Percentiles rank a stretch among this genome's conserved stretches.
Conservation (phyloP, 2,329 filamentous ascomycete genomes). For the Aspergillus aculeatus region DNA sequence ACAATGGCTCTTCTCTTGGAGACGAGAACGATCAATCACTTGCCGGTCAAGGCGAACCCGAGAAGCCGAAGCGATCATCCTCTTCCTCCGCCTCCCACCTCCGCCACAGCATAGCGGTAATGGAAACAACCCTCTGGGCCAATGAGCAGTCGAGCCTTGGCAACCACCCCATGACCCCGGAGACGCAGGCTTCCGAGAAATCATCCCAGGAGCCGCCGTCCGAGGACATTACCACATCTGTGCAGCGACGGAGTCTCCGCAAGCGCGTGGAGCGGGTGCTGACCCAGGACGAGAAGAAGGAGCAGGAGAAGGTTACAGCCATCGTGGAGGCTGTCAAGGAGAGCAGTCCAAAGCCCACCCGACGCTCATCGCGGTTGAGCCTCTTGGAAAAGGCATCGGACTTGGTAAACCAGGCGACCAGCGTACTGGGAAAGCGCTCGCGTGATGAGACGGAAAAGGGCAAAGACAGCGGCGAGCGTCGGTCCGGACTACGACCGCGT, state of each 20-base stretch:
- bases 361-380: constrained; percentile 46
- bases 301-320: constrained; percentile 23
- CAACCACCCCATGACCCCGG: constrained; percentile 29
- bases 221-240: constrained; percentile 24
- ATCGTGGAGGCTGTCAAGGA: constrained; percentile 17
- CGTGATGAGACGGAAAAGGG: constrained; percentile 55
- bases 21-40: constrained; percentile 28
- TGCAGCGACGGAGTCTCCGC: constrained; percentile 32
- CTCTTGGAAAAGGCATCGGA: constrained; percentile 46
- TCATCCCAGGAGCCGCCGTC: constrained; percentile 30
- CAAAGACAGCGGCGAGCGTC: constrained; percentile 54
- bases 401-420: constrained; percentile 49
- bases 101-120: constrained; percentile 43
- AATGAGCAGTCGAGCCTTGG: constrained; percentile 24
- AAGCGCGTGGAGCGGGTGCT: constrained; percentile 32
- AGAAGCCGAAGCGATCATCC: constrained; percentile 33
- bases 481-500: constrained; percentile 59
- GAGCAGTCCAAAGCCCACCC: constrained; percentile 30
- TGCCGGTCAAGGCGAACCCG: constrained; percentile 41
- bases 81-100: constrained; percentile 29
- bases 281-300: constrained; percentile 25
- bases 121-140: constrained; percentile 36
- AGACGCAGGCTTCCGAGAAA: constrained; percentile 35
- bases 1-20: constrained; percentile 20
- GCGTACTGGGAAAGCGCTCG: constrained; percentile 61